A percentile compares a stretch with the other conserved stretches of the same genome.
Evolutionary conservation across 2,329 filamentous ascomycete genomes (phyloP).

Genomic region (Microascus cirrosus): DNA sequence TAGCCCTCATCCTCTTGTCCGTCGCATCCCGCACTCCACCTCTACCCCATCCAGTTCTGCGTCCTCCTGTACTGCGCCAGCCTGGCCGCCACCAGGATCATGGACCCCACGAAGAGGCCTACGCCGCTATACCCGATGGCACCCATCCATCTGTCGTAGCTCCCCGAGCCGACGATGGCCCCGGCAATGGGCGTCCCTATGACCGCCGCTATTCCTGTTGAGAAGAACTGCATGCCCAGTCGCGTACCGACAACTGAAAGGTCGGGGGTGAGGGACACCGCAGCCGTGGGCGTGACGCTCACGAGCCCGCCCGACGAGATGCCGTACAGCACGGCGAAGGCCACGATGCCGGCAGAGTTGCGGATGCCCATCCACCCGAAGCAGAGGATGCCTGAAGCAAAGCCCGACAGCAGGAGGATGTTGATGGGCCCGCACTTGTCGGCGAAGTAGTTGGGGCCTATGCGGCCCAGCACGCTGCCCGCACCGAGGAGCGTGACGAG

Average conservation of each 20-base stretch:
- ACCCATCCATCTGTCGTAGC: constrained; percentile 17
- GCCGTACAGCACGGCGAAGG: constrained; percentile 32
- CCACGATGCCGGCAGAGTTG: constrained; percentile 23
- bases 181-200: constrained; percentile 27
- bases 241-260: constrained; percentile 26
- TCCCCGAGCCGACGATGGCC: constrained; percentile 20
- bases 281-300: constrained; percentile 26
- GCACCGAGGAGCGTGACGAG: constrained; percentile 32
- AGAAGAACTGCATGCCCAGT: constrained; percentile 29
- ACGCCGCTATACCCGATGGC: constrained; percentile 19
- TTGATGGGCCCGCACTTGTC: constrained; percentile 30
- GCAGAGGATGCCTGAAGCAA: constrained; percentile 37
- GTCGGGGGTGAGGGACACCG: constrained; percentile 28
- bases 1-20: not conserved
- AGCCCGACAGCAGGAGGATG: constrained; percentile 21
- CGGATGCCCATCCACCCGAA: constrained; percentile 29
- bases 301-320: constrained; percentile 33
- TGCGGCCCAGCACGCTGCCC: constrained; percentile 31
- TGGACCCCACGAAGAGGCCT: constrained; percentile 14
- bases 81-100: constrained; percentile 12
- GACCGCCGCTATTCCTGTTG: constrained; percentile 32
- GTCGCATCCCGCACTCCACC: not conserved
- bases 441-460: constrained; percentile 31
- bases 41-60: constrained; percentile 1
- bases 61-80: constrained; percentile 5